Conservation (phyloP, 2,329 filamentous ascomycete genomes). For the Pyrenochaeta sp. region DNA sequence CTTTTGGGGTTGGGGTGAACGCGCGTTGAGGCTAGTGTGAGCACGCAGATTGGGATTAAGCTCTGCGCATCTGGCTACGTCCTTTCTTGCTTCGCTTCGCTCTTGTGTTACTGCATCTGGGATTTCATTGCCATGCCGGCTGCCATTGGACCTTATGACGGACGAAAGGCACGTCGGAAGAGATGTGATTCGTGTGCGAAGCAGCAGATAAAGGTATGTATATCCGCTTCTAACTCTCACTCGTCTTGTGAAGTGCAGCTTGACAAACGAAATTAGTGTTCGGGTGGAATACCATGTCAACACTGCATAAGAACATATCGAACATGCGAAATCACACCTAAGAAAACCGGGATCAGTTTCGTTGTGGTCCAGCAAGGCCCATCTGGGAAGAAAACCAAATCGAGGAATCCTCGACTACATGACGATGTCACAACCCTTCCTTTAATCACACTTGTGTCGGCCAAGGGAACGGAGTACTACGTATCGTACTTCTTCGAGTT, state of each 20-base stretch:
- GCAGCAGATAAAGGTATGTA: slow-evolving; percentile 33
- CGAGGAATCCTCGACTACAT: background rate
- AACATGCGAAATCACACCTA: slow-evolving; percentile 14
- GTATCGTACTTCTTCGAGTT: slow-evolving; percentile 30
- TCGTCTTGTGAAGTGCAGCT: background rate
- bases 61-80: too few species aligned
- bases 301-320: slow-evolving; percentile 26
- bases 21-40: too few species aligned
- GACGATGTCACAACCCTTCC: background rate
- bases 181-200: slow-evolving; percentile 34
- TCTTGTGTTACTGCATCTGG: too few species aligned
- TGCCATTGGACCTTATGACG: slow-evolving; percentile 35
- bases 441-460: slow-evolving; percentile 1
- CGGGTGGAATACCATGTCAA: slow-evolving; percentile 30
- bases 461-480: slow-evolving; percentile 8
- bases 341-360: slow-evolving; percentile 6
- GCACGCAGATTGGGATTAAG: too few species aligned
- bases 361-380: slow-evolving; percentile 26
- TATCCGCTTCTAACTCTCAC: background rate
- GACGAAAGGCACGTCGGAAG: slow-evolving; percentile 35
- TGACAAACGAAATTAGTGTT: slow-evolving; percentile 20
- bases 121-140: slow-evolving; percentile 12
- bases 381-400: background rate
- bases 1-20: too few species aligned
- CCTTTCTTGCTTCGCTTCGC: too few species aligned